Conservation (phyloP, 2,329 filamentous ascomycete genomes). For the Aureobasidium sp. region DNA sequence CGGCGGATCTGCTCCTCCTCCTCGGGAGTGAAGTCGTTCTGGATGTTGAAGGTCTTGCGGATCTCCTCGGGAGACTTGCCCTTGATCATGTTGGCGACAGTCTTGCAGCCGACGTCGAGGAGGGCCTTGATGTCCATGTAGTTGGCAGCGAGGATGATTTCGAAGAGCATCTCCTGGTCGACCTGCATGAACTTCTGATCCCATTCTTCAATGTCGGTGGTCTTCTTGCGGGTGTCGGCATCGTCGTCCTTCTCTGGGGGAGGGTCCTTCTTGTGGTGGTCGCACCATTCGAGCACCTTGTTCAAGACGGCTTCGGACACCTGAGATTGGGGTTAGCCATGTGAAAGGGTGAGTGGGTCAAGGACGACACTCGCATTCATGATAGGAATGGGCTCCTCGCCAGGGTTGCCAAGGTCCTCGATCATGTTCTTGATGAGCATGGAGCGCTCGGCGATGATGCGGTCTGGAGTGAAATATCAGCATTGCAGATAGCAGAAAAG, state of each 20-base stretch:
- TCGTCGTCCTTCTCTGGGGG: conserved; percentile 78
- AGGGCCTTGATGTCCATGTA: conserved; percentile 99
- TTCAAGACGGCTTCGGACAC: conserved; percentile 89
- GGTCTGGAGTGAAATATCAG: conserved; percentile 47
- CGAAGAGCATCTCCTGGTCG: conserved; percentile 98
- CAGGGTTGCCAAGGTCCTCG: conserved; percentile 70
- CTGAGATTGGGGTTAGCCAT: conserved; percentile 25
- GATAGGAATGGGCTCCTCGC: conserved; percentile 70
- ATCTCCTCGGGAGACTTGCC: conserved; percentile 99
- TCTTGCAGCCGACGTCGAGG: conserved; percentile 97
- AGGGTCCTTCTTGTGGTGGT: conserved; percentile 87
- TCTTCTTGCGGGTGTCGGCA: conserved; percentile 92
- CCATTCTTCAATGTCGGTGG: conserved; percentile 98
- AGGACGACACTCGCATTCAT: conserved; percentile 53
- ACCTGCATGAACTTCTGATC: conserved; percentile 99
- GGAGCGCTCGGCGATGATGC: conserved; percentile 79
- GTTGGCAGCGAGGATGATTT: conserved; percentile 96
- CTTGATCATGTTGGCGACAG: conserved; percentile 99
- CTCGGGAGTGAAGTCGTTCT: conserved; percentile 97
- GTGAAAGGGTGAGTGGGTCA: background rate
- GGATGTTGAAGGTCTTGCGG: conserved; percentile 99
- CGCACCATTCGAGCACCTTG: conserved; percentile 98
- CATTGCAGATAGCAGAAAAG: conserved; percentile 19
- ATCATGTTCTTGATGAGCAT: conserved; percentile 98
- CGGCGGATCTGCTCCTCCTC: conserved; percentile 86